Percentiles rank a stretch among this genome's conserved stretches.
Conservation (phyloP, 371 early-diverging fungal species). For the Lichtheimia corymbifera region DNA sequence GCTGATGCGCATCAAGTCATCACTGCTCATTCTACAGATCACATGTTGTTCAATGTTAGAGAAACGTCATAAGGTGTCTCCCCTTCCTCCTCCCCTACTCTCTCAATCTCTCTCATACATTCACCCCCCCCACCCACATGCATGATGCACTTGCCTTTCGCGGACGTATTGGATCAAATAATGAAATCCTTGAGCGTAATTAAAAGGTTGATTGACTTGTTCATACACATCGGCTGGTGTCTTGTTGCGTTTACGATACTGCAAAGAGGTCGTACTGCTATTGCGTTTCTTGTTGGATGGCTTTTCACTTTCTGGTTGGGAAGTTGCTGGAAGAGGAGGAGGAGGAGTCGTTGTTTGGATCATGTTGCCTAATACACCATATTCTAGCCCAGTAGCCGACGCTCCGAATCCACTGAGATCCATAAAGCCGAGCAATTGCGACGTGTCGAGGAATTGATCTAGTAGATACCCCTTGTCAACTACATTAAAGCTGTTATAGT, state of each 20-base stretch:
- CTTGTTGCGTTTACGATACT: slow-evolving; percentile 12
- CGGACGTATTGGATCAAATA: slow-evolving; percentile 76
- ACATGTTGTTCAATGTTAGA: too few relatives aligned
- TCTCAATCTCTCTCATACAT: too few relatives aligned
- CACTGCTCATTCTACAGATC: slow-evolving; percentile 73
- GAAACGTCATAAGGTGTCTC: too few relatives aligned
- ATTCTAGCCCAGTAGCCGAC: background rate
- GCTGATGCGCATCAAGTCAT: slow-evolving; percentile 83
- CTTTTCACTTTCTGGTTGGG: background rate
- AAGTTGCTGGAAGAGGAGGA: background rate
- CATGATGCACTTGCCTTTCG: slow-evolving; percentile 54
- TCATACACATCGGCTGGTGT: slow-evolving; percentile 74
- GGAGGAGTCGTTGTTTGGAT: background rate
- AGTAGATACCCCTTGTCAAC: background rate
- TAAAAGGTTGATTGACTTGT: slow-evolving; percentile 72
- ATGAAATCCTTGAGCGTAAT: slow-evolving; percentile 89
- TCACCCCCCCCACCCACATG: too few relatives aligned
- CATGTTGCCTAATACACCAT: background rate
- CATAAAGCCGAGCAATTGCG: slow-evolving; percentile 5
- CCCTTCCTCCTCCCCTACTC: background rate
- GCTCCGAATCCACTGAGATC: slow-evolving; percentile 1
- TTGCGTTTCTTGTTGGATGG: background rate
- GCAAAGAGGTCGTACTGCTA: background rate
- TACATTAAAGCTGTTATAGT: background rate
- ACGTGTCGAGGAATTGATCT: slow-evolving; percentile 11